Evolutionary conservation across 371 early-diverging fungal species (phyloP).

Genomic region (Capillidium heterosporum): DNA sequence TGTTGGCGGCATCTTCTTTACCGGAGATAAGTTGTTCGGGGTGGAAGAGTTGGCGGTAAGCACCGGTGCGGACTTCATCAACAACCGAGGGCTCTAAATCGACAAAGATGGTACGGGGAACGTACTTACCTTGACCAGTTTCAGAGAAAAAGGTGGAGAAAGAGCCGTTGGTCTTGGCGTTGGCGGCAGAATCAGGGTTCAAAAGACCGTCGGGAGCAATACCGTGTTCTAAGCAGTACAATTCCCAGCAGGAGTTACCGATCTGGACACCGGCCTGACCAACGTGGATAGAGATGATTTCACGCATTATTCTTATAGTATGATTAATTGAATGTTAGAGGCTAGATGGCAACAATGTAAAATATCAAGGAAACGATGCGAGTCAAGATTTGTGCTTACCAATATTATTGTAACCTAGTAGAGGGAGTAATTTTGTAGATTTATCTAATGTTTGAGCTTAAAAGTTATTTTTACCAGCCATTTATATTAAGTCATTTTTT

Average conservation of each 20-base stretch:
- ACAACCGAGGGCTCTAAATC: conserved; percentile 86
- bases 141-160: conserved; percentile 98
- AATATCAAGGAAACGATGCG: too few species aligned
- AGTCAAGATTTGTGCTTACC: too few species aligned
- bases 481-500: too few species aligned
- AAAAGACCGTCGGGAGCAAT: conserved; percentile 48
- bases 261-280: conserved; percentile 88
- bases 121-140: conserved; percentile 95
- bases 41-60: conserved; percentile 85
- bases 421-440: too few species aligned
- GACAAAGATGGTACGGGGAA: conserved; percentile 93
- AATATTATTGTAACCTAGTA: too few species aligned
- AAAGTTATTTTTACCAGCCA: too few species aligned
- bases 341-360: too few species aligned
- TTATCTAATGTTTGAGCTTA: too few species aligned
- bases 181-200: conserved; percentile 48
- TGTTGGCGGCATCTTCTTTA: conserved; percentile 99
- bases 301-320: conserved; percentile 59
- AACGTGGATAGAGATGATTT: conserved; percentile 98
- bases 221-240: conserved; percentile 84
- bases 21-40: conserved; percentile 97
- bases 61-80: conserved; percentile 73
- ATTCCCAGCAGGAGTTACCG: conserved; percentile 79
- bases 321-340: too few species aligned
- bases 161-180: conserved; percentile 80